A percentile compares a stretch with the other conserved stretches of the same genome.
phyloP scores from a whole-genome alignment of 148 eudicot species.

The Spergularia marina region DNA sequence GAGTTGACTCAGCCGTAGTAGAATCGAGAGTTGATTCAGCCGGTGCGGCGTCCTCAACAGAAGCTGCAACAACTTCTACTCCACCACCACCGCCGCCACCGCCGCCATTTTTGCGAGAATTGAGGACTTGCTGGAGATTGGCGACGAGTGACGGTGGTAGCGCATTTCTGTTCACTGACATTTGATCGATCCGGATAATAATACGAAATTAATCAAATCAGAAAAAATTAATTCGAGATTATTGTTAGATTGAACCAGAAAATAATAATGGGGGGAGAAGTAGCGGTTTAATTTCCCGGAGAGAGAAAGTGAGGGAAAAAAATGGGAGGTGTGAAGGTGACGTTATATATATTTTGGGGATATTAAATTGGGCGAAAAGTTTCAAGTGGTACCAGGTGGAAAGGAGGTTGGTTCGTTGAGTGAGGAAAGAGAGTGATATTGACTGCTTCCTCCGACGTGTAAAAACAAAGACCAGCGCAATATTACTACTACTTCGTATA shows the following conservation, averaged over 20 bases:
- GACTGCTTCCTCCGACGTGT: no score
- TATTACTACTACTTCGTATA: no score
- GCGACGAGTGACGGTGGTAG: constrained; percentile 62
- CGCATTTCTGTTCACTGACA: constrained; percentile 33
- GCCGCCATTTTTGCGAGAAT: constrained; percentile 30
- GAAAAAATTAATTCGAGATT: no score
- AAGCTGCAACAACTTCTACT: no score
- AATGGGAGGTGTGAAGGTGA: not conserved
- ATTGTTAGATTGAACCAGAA: no score
- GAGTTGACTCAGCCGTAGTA: not conserved
- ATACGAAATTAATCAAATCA: not conserved
- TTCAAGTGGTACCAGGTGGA: no score
- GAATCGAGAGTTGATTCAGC: not conserved
- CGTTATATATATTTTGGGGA: not conserved
- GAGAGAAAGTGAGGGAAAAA: constrained; percentile 1
- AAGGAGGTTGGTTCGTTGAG: no score
- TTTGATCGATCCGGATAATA: constrained; percentile 5
- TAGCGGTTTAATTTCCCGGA: not conserved
- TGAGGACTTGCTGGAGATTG: constrained; percentile 56
- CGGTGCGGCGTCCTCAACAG: no score
- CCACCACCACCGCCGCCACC: not conserved
- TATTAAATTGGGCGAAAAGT: no score
- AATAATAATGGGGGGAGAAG: not conserved
- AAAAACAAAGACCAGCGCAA: no score
- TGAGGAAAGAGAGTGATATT: no score